phyloP scores from a whole-genome alignment of 306 rosid species.

The Sechiopsis laciniata region DNA sequence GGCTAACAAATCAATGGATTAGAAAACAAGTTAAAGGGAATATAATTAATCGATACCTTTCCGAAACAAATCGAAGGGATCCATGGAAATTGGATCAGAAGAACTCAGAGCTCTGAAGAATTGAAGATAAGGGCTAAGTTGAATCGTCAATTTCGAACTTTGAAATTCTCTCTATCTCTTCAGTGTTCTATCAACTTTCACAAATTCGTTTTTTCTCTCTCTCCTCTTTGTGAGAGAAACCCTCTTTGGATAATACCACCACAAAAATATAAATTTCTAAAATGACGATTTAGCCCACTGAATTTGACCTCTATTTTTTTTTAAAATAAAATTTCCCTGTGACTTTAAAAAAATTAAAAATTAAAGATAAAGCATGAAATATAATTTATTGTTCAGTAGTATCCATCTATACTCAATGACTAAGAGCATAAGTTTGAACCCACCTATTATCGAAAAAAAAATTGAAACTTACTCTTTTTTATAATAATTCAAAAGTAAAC shows the following conservation, averaged over 20 bases:
- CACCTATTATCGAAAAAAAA: too few relatives aligned
- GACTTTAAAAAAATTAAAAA: too few relatives aligned
- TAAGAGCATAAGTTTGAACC: too few relatives aligned
- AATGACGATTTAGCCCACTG: conserved; percentile 57
- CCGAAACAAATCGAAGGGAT: conserved; percentile 81
- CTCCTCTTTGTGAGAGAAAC: conserved; percentile 37
- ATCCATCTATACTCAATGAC: too few relatives aligned
- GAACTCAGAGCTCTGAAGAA: conserved; percentile 28
- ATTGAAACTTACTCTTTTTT: too few relatives aligned
- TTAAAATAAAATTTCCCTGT: too few relatives aligned
- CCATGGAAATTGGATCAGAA: conserved; percentile 46
- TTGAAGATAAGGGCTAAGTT: conserved; percentile 7
- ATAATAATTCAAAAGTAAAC: too few relatives aligned
- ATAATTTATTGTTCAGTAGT: too few relatives aligned
- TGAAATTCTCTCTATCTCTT: conserved; percentile 24
- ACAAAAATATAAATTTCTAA: conserved; percentile 45
- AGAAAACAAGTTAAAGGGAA: conserved; percentile 39
- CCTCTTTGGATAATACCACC: conserved; percentile 38
- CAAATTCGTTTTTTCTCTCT: neutral
- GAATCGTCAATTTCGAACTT: conserved; percentile 36
- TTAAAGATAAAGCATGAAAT: too few relatives aligned
- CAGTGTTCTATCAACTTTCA: conserved; percentile 31
- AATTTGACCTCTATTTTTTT: conserved; percentile 55
- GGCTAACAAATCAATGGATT: conserved; percentile 1
- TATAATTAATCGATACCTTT: conserved; percentile 42